Evolutionary conservation across 192 early-diverging fungal genomes (phyloP).

Genomic region (Mortierella alpina): DNA sequence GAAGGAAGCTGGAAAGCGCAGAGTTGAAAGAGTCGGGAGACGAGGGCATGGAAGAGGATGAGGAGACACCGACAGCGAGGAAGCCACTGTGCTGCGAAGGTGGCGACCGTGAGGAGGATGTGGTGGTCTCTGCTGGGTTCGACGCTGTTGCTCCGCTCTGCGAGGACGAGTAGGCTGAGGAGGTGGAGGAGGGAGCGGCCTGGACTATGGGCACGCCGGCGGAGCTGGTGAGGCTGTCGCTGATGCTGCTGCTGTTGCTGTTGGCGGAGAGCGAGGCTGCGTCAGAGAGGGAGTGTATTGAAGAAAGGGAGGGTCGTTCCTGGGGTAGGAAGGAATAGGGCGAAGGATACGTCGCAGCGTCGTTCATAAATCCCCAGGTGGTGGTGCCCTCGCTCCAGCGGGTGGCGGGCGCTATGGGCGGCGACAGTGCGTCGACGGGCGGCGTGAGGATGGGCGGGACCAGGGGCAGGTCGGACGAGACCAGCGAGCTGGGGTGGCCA

Average conservation of each 20-base stretch:
- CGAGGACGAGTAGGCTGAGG: background rate
- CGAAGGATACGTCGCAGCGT: constrained; percentile 3
- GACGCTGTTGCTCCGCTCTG: background rate
- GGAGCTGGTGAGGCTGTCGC: background rate
- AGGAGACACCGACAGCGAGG: background rate
- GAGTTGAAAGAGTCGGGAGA: constrained; percentile 36
- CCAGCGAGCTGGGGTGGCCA: background rate
- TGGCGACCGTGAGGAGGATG: background rate
- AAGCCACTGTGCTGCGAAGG: no score
- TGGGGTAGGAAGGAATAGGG: constrained; percentile 5
- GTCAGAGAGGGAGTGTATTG: background rate
- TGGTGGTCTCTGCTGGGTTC: background rate
- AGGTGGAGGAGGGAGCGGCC: background rate
- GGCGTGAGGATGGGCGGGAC: constrained; percentile 38
- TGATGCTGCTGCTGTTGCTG: background rate
- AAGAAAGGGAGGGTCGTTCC: background rate
- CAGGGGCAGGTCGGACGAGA: constrained; percentile 4
- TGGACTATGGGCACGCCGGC: background rate
- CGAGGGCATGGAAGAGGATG: constrained; percentile 15
- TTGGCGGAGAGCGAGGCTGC: constrained; percentile 1
- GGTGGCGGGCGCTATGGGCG: constrained; percentile 19
- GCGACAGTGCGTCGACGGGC: constrained; percentile 38
- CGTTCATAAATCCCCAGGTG: constrained; percentile 29
- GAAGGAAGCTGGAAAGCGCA: constrained; percentile 12
- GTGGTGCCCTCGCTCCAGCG: constrained; percentile 24